Conservation (phyloP, 768 basidiomycete genomes). For the Termitomyces sp. region DNA sequence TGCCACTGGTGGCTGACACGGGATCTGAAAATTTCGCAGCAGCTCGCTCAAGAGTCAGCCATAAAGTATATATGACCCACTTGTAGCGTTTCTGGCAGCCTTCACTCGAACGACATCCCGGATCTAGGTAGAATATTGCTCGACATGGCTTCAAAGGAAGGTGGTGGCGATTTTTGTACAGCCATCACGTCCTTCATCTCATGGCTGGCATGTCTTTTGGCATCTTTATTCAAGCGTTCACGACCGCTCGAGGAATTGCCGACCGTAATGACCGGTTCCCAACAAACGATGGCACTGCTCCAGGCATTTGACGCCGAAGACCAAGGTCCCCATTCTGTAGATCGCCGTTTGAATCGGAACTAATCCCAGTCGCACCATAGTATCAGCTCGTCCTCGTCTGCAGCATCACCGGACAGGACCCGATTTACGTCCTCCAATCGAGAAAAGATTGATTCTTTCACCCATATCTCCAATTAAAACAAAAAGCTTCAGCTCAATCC, state of each 20-base stretch:
- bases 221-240: slow-evolving; percentile 3
- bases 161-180: slow-evolving; percentile 1
- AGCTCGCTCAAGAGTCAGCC: slow-evolving; percentile 1
- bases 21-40: not conserved
- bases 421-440: not conserved
- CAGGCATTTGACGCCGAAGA: slow-evolving; percentile 5
- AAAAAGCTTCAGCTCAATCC: not conserved
- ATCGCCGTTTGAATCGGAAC: not conserved
- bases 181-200: slow-evolving; percentile 13
- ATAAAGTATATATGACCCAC: not conserved
- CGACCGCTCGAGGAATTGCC: slow-evolving; percentile 11
- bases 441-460: not conserved
- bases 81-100: not conserved
- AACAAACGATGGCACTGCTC: slow-evolving; percentile 11
- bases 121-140: not conserved
- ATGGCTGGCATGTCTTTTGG: slow-evolving; percentile 8
- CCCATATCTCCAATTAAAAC: not conserved
- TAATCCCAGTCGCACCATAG: not conserved
- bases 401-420: not conserved
- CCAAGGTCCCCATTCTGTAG: slow-evolving; percentile 2
- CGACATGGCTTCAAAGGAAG: slow-evolving; percentile 9
- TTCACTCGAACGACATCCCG: not conserved
- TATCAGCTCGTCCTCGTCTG: not conserved
- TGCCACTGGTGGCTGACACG: slow-evolving; percentile 2
- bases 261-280: slow-evolving; percentile 8